Conservation (phyloP, 2,329 filamentous ascomycete species). For the Exophiala sp. region DNA sequence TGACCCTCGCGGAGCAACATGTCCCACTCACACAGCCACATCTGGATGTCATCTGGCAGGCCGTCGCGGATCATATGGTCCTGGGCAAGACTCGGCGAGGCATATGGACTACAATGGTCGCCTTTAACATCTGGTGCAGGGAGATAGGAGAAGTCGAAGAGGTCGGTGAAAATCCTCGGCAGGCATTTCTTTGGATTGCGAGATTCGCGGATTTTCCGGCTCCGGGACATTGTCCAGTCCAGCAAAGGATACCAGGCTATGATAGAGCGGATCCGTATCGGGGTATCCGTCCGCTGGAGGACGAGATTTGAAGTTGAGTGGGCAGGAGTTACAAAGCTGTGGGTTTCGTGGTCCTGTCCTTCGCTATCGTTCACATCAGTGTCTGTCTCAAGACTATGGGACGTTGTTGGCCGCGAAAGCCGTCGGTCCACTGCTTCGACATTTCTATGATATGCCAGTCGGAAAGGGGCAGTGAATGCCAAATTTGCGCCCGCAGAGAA, state of each 20-base stretch:
- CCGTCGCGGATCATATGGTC: slow-evolving; percentile 48
- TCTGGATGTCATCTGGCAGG: slow-evolving; percentile 55
- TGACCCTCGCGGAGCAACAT: slow-evolving; percentile 59
- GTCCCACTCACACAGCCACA: slow-evolving; percentile 61
- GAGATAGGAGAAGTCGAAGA: slow-evolving; percentile 46
- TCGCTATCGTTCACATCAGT: slow-evolving; percentile 15
- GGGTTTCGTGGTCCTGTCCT: slow-evolving; percentile 8
- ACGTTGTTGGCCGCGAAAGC: slow-evolving; percentile 28
- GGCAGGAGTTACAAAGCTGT: slow-evolving; percentile 14
- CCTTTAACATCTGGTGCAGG: slow-evolving; percentile 41
- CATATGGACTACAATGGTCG: slow-evolving; percentile 52
- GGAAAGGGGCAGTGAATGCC: slow-evolving; percentile 55
- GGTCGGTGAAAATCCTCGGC: slow-evolving; percentile 43
- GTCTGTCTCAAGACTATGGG: slow-evolving; percentile 16
- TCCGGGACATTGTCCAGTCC: slow-evolving; percentile 57
- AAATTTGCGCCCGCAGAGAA: slow-evolving; percentile 61
- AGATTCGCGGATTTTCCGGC: slow-evolving; percentile 52
- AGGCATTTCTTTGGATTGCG: slow-evolving; percentile 47
- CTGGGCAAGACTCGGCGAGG: slow-evolving; percentile 53
- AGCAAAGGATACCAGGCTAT: slow-evolving; percentile 59
- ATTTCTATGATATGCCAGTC: slow-evolving; percentile 43
- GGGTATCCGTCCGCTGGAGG: slow-evolving; percentile 30
- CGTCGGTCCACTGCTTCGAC: slow-evolving; percentile 33
- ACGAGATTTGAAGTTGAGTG: slow-evolving; percentile 20
- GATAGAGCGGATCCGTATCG: slow-evolving; percentile 50